Evolutionary conservation across 1,284 basidiomycete species (phyloP).

Genomic region (Fistulinella cinereoalba): DNA sequence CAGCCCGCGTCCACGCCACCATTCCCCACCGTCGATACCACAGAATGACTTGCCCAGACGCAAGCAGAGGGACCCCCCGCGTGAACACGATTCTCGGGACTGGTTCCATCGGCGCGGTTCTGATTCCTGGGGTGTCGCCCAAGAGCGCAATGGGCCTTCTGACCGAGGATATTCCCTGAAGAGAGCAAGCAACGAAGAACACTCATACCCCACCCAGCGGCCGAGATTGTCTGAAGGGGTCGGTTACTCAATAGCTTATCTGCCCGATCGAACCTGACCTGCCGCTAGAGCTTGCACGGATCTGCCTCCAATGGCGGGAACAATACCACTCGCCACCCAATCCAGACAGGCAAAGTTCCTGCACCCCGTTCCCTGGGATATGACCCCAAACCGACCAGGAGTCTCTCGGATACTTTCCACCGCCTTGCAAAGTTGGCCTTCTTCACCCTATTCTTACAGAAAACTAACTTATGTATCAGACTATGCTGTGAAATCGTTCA

Average conservation of each 20-base stretch:
- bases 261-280: conserved; percentile 13
- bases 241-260: conserved; percentile 8
- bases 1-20: conserved; percentile 24
- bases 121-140: conserved; percentile 25
- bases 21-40: conserved; percentile 30
- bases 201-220: conserved; percentile 30
- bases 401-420: conserved; percentile 27
- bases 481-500: conserved; percentile 44
- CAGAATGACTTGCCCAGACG: conserved; percentile 34
- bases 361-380: conserved; percentile 3
- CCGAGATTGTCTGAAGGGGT: conserved; percentile 29
- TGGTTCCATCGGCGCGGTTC: conserved; percentile 28
- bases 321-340: conserved; percentile 6
- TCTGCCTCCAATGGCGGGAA: conserved; percentile 7
- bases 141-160: conserved; percentile 17
- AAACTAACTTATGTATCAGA: conserved; percentile 30
- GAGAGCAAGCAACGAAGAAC: conserved; percentile 26
- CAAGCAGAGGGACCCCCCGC: conserved; percentile 24
- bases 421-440: conserved; percentile 42
- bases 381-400: conserved; percentile 8
- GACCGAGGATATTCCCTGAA: conserved; percentile 26
- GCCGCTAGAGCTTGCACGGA: conserved; percentile 11
- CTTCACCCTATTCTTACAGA: conserved; percentile 2
- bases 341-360: conserved; percentile 7
- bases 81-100: conserved; percentile 21